phyloP scores from a whole-genome alignment of 2,329 filamentous ascomycete genomes.

The Fusarium goolgardi region DNA sequence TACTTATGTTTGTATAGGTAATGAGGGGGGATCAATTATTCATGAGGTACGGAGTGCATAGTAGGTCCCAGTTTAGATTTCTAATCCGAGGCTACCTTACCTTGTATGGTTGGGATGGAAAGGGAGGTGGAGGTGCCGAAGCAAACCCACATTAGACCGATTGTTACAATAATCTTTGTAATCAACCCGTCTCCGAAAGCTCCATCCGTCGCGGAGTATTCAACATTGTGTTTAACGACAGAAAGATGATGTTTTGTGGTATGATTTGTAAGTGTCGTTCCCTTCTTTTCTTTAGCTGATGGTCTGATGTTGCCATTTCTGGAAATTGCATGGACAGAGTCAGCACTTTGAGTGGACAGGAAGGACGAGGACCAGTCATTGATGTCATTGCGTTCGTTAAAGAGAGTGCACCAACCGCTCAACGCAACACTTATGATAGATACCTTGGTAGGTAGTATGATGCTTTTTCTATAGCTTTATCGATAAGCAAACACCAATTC shows the following conservation, averaged over 20 bases:
- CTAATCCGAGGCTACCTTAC: conserved; percentile 17
- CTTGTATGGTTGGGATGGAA: not conserved
- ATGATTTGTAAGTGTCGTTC: not conserved
- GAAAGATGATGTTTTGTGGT: not conserved
- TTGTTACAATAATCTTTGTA: conserved; percentile 23
- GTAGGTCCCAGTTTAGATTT: conserved; percentile 4
- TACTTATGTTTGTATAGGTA: not conserved
- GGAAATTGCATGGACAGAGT: not conserved
- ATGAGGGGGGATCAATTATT: conserved; percentile 36
- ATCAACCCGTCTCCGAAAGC: conserved; percentile 25
- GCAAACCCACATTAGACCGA: conserved; percentile 16
- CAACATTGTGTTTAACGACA: not conserved
- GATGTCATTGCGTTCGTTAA: conserved; percentile 13
- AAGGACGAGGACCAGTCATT: not conserved
- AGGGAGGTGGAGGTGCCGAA: not conserved
- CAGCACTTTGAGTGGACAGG: conserved; percentile 4
- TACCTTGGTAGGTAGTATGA: too few relatives aligned
- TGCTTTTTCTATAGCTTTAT: not conserved
- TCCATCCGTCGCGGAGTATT: not conserved
- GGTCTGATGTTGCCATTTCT: not conserved
- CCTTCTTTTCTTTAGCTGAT: not conserved
- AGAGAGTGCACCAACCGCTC: not conserved
- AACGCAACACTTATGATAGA: not conserved
- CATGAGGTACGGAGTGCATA: conserved; percentile 5
- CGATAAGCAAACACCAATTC: not conserved